Evolutionary conservation across 2,329 filamentous ascomycete species (phyloP).

Genomic region (Madurella mycetomatis): DNA sequence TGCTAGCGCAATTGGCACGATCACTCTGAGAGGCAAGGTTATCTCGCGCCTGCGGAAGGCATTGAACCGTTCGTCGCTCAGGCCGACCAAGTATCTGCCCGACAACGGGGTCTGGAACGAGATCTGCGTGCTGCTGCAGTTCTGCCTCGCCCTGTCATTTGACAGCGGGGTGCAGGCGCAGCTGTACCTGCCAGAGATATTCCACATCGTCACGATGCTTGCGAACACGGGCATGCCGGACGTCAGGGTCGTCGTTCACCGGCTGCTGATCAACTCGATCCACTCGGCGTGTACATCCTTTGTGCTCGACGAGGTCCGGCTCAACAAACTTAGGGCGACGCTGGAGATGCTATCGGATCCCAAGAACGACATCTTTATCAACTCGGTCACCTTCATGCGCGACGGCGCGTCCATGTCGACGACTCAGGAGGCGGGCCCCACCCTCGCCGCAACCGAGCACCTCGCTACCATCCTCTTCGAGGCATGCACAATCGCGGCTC

Average conservation of each 20-base stretch:
- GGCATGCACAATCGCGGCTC: constrained; percentile 58
- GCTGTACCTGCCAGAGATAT: constrained; percentile 63
- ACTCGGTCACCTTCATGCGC: constrained; percentile 40
- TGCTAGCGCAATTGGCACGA: constrained; percentile 58
- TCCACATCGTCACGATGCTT: constrained; percentile 67
- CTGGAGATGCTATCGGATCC: constrained; percentile 58
- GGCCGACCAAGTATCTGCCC: constrained; percentile 60
- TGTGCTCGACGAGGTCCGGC: constrained; percentile 53
- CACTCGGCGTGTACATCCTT: constrained; percentile 66
- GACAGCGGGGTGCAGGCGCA: constrained; percentile 64
- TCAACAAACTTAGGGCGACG: constrained; percentile 51
- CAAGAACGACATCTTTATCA: constrained; percentile 53
- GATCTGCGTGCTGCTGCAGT: constrained; percentile 62
- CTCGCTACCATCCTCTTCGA: constrained; percentile 60
- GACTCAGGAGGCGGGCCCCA: constrained; percentile 48
- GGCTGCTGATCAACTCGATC: constrained; percentile 61
- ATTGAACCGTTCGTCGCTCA: constrained; percentile 61
- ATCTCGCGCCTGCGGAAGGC: constrained; percentile 63
- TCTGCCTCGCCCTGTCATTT: constrained; percentile 63
- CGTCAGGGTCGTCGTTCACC: constrained; percentile 56
- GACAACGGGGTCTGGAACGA: constrained; percentile 68
- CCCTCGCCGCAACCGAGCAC: constrained; percentile 55
- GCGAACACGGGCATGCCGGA: constrained; percentile 59
- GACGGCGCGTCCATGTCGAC: constrained; percentile 54
- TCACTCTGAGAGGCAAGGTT: constrained; percentile 61